Base-by-base conservation (phyloP, 2,329 filamentous ascomycete species). In the Aspergillus sp. region DNA sequence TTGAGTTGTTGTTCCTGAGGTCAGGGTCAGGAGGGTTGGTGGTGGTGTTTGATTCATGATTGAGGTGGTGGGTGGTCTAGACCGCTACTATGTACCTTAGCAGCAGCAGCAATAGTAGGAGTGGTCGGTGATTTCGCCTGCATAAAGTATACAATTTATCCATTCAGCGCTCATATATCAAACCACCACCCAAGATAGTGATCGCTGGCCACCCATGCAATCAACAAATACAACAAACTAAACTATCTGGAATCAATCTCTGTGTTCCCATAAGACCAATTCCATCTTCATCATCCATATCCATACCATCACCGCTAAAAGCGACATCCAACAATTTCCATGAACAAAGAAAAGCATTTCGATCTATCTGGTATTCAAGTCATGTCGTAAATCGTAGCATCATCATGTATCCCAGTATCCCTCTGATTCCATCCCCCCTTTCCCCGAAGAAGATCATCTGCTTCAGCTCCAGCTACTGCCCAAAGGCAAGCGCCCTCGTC, bases 311-410 rank as follows among this genome's bases (percentile, higher is more conserved):
- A 28, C 32, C 55, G 50, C 60, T 50, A 51, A 49, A 50, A 45
- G 23, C 19, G 36, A 48, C 17, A 47, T 4, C 32, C 32, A 36
- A 15, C 32, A 36, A 32, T 32, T 12, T 32, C 30, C 30, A 32
- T 32, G 32, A n/a, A 61, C 57, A 55, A 36, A 62, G 57, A 60
- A 60, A 57, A 50, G 25, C 19, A 58, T 56, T 60, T 67, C 57
- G 63, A 64, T 67, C 65, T 67, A 67, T 67, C 49, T 60, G 60
- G 61, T 66, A 65, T 66, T 63, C 56, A 49, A 57, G 61, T 63
- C 63, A 60, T 65, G 61, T 71, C 69, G 62, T 72, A 64, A 71
- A 39, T 71, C 69, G 57, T 72, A 65, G 67, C 58, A 36, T 70
- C 69, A 63, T 72, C 49, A 66, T 28, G 49, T 28, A 49, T 53